Conservation (phyloP, 768 basidiomycete species). For the Cystofilobasidium macerans region DNA sequence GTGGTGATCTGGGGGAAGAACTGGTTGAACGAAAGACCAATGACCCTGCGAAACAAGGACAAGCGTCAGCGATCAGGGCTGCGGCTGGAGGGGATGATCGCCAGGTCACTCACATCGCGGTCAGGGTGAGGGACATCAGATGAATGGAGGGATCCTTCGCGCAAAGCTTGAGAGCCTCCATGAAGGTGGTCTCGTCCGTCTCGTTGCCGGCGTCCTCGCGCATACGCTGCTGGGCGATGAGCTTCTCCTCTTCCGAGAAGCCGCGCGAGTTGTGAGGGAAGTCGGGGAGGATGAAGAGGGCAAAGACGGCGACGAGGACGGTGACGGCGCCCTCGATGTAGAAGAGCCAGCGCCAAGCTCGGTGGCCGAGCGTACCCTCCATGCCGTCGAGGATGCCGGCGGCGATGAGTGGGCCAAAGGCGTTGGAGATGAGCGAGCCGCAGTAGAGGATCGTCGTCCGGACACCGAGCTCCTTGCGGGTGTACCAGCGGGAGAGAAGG, state of each 20-base stretch:
- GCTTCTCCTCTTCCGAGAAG: constrained; percentile 34
- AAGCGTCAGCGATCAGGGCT: too few relatives aligned
- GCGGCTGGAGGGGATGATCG: too few relatives aligned
- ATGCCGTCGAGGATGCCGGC: constrained; percentile 62
- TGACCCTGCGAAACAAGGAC: not conserved
- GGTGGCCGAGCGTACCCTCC: constrained; percentile 55
- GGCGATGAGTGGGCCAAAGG: constrained; percentile 67
- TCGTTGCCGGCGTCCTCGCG: constrained; percentile 20
- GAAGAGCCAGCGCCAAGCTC: constrained; percentile 58
- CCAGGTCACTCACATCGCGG: not conserved
- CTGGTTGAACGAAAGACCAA: constrained; percentile 24
- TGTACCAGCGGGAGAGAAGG: constrained; percentile 63
- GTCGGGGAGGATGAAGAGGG: constrained; percentile 30
- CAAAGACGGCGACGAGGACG: constrained; percentile 47
- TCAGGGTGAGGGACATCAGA: constrained; percentile 9
- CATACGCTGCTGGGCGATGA: constrained; percentile 43
- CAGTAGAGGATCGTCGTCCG: constrained; percentile 53
- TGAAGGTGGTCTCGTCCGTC: not conserved
- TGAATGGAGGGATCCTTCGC: constrained; percentile 4
- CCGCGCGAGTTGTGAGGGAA: constrained; percentile 44
- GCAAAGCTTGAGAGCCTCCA: not conserved
- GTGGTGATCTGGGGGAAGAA: constrained; percentile 46
- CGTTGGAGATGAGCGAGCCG: constrained; percentile 66
- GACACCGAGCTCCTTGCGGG: constrained; percentile 50
- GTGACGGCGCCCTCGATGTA: constrained; percentile 48